Evolutionary conservation across 2,329 filamentous ascomycete genomes (phyloP).

Genomic region (Cytospora piceae): DNA sequence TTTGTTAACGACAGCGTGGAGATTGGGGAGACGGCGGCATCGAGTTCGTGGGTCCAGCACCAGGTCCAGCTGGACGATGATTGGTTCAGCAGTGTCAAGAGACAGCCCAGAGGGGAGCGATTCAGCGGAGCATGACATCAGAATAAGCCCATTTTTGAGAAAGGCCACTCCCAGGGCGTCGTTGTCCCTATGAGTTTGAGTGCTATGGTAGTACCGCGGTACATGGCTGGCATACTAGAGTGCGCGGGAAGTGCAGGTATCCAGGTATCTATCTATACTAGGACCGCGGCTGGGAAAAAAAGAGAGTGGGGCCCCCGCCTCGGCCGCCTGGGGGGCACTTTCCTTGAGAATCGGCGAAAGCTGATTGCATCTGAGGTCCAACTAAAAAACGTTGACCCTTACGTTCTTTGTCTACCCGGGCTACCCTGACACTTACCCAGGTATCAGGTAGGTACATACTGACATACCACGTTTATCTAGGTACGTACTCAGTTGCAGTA

Average conservation of each 20-base stretch:
- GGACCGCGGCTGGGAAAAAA: neutral
- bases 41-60: neutral
- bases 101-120: neutral
- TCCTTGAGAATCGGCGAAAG: neutral
- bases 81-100: neutral
- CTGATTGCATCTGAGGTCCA: neutral
- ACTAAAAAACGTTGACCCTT: neutral
- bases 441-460: neutral
- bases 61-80: neutral
- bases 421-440: no score
- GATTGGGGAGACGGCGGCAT: slow-evolving; percentile 1
- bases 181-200: neutral
- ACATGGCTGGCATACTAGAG: no score
- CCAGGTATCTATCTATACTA: neutral
- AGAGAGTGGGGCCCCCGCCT: neutral
- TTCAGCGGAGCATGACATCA: neutral
- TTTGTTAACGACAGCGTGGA: neutral
- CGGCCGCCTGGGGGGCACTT: no score
- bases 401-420: no score
- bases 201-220: neutral
- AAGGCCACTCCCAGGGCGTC: neutral
- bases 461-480: neutral
- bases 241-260: neutral
- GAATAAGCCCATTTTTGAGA: neutral
- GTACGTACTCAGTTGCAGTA: no score